Conservation (phyloP, 441 rosid species). For the Iberis amara region DNA sequence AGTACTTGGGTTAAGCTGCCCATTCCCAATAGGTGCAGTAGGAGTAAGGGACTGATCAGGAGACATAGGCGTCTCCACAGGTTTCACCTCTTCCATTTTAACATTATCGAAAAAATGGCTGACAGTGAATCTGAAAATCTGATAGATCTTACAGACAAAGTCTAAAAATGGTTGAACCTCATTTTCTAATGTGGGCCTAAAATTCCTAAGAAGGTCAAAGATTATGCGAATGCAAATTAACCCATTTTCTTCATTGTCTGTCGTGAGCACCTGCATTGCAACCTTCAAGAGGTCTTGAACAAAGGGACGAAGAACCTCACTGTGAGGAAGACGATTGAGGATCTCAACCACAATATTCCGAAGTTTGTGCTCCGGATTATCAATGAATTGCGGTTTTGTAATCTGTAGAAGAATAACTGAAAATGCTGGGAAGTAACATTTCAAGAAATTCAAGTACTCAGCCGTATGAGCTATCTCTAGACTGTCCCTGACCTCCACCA, state of each 20-base stretch:
- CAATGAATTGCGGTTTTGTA: conserved; percentile 78
- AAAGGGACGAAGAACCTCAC: conserved; percentile 97
- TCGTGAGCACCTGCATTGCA: conserved; percentile 92
- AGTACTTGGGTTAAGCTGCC: conserved; percentile 93
- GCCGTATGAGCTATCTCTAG: conserved; percentile 98
- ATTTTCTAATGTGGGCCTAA: conserved; percentile 82
- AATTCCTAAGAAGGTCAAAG: conserved; percentile 92
- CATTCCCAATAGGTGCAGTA: conserved; percentile 63
- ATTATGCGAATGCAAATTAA: conserved; percentile 91
- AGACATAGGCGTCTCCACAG: conserved; percentile 29
- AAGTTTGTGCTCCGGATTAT: conserved; percentile 90
- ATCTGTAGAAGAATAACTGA: conserved; percentile 69
- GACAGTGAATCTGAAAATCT: conserved; percentile 75
- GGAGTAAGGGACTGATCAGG: conserved; percentile 64
- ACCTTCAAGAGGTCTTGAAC: conserved; percentile 97
- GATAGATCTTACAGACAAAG: conserved; percentile 96
- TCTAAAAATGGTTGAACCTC: conserved; percentile 98
- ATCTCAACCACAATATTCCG: conserved; percentile 90
- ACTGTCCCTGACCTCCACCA: conserved; percentile 93
- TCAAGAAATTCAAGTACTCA: conserved; percentile 89
- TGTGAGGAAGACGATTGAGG: conserved; percentile 95
- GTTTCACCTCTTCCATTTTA: conserved; percentile 35
- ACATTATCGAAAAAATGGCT: conserved; percentile 67
- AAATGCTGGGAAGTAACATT: conserved; percentile 92
- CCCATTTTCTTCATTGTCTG: conserved; percentile 96